Conservation (phyloP, 2,329 filamentous ascomycete genomes). For the Aspergillus sclerotialis region DNA sequence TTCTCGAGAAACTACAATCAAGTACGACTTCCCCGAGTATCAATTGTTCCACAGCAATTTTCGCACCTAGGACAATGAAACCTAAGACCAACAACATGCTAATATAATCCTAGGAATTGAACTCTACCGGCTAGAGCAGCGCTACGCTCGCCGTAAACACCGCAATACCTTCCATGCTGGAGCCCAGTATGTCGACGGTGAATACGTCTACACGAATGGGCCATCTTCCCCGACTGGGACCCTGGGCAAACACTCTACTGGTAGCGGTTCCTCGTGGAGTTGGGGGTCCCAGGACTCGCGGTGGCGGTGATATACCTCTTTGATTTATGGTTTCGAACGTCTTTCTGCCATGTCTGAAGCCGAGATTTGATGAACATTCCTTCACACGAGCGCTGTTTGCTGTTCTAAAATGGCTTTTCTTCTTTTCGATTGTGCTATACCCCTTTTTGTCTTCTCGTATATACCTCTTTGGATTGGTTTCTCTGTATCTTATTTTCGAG, state of each 20-base stretch:
- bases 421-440: constrained; percentile 3
- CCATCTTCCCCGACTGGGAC: constrained; percentile 29
- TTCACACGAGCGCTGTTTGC: constrained; percentile 1
- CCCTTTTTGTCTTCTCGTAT: constrained; percentile 11
- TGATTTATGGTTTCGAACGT: constrained; percentile 2
- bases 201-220: constrained; percentile 68
- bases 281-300: constrained; percentile 24
- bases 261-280: constrained; percentile 22
- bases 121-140: constrained; percentile 89
- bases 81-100: constrained; percentile 47
- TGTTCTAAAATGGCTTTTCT: constrained; percentile 5
- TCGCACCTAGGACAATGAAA: no score
- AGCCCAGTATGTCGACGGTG: constrained; percentile 88
- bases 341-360: constrained; percentile 11
- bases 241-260: constrained; percentile 33
- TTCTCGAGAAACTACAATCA: constrained; percentile 45
- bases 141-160: constrained; percentile 85
- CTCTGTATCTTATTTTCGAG: no score
- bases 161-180: constrained; percentile 84
- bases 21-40: constrained; percentile 32
- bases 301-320: constrained; percentile 14
- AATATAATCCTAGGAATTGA: constrained; percentile 64
- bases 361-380: constrained; percentile 12
- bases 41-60: not conserved
- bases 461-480: not conserved